Conservation (phyloP, 2,329 filamentous ascomycete species). For the Diaporthe capsici region DNA sequence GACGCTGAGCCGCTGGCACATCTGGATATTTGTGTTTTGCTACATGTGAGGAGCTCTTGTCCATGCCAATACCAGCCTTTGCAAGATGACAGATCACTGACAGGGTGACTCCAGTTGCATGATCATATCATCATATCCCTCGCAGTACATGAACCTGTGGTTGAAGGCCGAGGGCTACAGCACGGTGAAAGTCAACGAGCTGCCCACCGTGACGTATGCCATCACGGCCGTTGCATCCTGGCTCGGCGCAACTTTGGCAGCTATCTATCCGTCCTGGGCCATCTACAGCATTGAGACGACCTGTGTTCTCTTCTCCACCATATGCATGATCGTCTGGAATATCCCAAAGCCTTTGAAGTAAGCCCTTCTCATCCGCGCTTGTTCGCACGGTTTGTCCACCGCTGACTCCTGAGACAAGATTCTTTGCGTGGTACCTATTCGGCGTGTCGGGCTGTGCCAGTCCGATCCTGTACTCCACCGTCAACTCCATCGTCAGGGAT, state of each 20-base stretch:
- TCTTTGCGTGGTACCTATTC: constrained; percentile 59
- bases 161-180: constrained; percentile 64
- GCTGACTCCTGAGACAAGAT: constrained; percentile 46
- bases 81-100: background rate
- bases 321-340: constrained; percentile 63
- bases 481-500: constrained; percentile 58
- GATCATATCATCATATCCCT: constrained; percentile 61
- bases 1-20: constrained; percentile 63
- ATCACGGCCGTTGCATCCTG: constrained; percentile 63
- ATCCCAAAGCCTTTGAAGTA: constrained; percentile 64
- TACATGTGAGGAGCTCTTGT: constrained; percentile 58
- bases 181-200: constrained; percentile 62
- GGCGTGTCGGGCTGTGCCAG: constrained; percentile 55
- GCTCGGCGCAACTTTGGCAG: constrained; percentile 63
- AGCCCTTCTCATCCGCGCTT: constrained; percentile 34
- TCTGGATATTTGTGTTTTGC: constrained; percentile 62
- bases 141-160: constrained; percentile 66
- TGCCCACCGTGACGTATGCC: constrained; percentile 63
- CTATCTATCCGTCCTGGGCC: constrained; percentile 64
- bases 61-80: background rate
- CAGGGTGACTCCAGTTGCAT: constrained; percentile 52
- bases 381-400: accelerated
- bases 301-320: constrained; percentile 58
- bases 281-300: constrained; percentile 59
- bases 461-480: constrained; percentile 59